A percentile compares a stretch with the other conserved stretches of the same genome.
phyloP scores from a whole-genome alignment of 192 early-diverging fungal species.

The Pilaira anomala region DNA sequence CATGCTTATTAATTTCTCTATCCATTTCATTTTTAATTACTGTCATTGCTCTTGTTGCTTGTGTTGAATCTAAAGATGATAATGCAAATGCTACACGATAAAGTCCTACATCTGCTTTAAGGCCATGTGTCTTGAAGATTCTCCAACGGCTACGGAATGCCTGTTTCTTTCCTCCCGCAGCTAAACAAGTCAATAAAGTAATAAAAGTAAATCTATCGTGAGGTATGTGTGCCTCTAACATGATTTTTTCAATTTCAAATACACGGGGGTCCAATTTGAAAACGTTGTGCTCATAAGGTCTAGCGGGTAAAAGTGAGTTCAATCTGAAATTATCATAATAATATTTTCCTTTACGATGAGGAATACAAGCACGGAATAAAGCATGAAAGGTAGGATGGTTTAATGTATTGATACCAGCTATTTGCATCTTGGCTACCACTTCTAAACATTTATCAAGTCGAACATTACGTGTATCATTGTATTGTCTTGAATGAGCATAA shows the following conservation, averaged over 20 bases:
- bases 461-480: slow-evolving; percentile 13
- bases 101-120: slow-evolving; percentile 27
- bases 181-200: slow-evolving; percentile 34
- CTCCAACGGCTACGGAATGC: slow-evolving; percentile 35
- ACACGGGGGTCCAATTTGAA: slow-evolving; percentile 29
- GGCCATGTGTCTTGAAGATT: slow-evolving; percentile 26
- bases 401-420: slow-evolving; percentile 14
- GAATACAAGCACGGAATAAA: slow-evolving; percentile 34
- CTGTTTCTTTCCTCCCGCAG: slow-evolving; percentile 20
- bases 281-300: background rate
- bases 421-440: slow-evolving; percentile 27
- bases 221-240: slow-evolving; percentile 31
- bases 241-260: slow-evolving; percentile 39
- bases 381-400: slow-evolving; percentile 27
- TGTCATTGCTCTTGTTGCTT: slow-evolving; percentile 31
- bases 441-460: slow-evolving; percentile 32
- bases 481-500: slow-evolving; percentile 32
- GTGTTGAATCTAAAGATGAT: slow-evolving; percentile 22
- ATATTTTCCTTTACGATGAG: slow-evolving; percentile 17
- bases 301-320: slow-evolving; percentile 8
- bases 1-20: slow-evolving; percentile 5
- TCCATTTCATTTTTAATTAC: slow-evolving; percentile 27
- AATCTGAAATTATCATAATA: slow-evolving; percentile 27
- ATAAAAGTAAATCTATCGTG: slow-evolving; percentile 37
- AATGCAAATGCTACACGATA: slow-evolving; percentile 33